A percentile compares a stretch with the other conserved stretches of the same genome.
Conservation (phyloP, 192 early-diverging fungal species). For the Dissophora globulifera region DNA sequence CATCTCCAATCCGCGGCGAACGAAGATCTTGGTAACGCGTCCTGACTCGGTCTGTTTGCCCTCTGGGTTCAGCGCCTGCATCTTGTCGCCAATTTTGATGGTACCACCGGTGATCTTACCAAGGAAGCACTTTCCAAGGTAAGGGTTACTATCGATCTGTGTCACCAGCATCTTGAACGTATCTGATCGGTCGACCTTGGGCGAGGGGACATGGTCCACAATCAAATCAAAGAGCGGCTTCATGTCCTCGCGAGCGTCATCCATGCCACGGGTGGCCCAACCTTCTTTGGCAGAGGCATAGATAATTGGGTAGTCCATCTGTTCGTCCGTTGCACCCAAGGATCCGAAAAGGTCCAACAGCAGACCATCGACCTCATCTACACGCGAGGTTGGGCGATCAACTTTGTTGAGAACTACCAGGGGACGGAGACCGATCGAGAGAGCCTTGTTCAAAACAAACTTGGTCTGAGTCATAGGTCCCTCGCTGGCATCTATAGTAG, state of each 20-base stretch:
- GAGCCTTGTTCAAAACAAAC: conserved; percentile 86
- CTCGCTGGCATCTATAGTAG: conserved; percentile 72
- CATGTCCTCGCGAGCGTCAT: conserved; percentile 60
- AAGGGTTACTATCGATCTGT: conserved; percentile 85
- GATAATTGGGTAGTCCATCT: conserved; percentile 80
- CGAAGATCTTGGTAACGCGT: conserved; percentile 79
- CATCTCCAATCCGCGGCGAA: conserved; percentile 79
- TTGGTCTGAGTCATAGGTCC: conserved; percentile 92
- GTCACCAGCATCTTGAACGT: conserved; percentile 89
- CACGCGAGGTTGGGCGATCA: conserved; percentile 78
- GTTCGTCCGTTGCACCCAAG: conserved; percentile 81
- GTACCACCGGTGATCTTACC: conserved; percentile 79
- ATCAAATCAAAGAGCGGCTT: conserved; percentile 81
- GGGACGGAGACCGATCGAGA: conserved; percentile 74
- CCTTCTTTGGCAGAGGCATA: conserved; percentile 88
- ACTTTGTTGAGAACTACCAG: conserved; percentile 89
- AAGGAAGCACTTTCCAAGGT: conserved; percentile 84
- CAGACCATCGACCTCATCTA: conserved; percentile 82
- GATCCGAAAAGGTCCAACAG: conserved; percentile 84
- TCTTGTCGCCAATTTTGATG: conserved; percentile 76
- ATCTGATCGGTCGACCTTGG: conserved; percentile 67
- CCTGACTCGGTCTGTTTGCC: conserved; percentile 75
- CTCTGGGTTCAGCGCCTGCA: conserved; percentile 77
- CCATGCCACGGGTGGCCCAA: conserved; percentile 73
- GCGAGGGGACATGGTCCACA: conserved; percentile 73